Evolutionary conservation across 306 rosid genomes (phyloP), one percentile per base, ranked within the genome.

Genomic region (Neltuma alba): DNA sequence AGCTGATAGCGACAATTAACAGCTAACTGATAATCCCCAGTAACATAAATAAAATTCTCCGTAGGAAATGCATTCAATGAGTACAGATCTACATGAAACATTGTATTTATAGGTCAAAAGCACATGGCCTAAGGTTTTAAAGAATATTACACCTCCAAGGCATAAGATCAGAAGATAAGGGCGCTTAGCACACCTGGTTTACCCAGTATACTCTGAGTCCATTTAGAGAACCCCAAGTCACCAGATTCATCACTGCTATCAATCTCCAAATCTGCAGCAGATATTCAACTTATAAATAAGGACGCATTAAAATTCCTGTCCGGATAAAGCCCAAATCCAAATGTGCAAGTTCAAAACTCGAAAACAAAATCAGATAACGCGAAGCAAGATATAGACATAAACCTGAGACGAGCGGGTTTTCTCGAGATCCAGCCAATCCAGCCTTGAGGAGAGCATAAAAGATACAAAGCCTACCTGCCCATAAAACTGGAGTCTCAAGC

Each of bases 151-250:
- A 21, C 16, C 16, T 33, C 38, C 18, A 23, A 37, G 41, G 41
- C 13, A 37, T 14, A 77, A 63, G 47, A 10, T 7, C 9, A 61
- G 25, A 33, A 76, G 21, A 36, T 4, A 14, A 70, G 13, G 20
- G 36, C 68, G 54, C 18, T 23, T 62, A 44, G 74, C 69, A 63
- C 23, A 94, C 98, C 97, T 88, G 97, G 92, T 82, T 92, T 94
- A 67, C 97, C 97, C 61, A 85, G 86, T 48, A 94, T 80, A 65
- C 70, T 34, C 48, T 87, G 91, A 31, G 93, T 76, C 97, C 93
- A 94, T 84, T 88, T 91, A 66, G 97, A 94, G 83, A 94, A 94
- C n/a, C 97, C 97, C 92, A 92, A 86, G 84, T 94, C 97, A 75
- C 71, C 84, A 80, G 90, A 82, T 78, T 86, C 91, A 76, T 41